Percentiles rank a stretch among this genome's conserved stretches.
Evolutionary conservation across 805 yeast species (phyloP).

Genomic region (Saccharomycopsis malanga): DNA sequence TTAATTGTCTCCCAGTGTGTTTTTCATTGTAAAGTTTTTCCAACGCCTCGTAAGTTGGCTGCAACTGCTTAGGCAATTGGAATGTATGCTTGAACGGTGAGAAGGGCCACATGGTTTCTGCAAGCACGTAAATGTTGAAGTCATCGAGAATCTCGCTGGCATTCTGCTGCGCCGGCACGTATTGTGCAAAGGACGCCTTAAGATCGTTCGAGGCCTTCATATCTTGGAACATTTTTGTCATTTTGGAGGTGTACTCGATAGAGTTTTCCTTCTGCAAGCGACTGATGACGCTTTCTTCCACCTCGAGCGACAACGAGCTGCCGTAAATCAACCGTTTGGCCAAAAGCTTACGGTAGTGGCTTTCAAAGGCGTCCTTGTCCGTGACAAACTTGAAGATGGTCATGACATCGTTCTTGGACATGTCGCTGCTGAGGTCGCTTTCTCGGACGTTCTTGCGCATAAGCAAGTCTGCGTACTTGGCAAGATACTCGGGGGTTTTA

Average conservation of each 20-base stretch:
- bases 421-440: slow-evolving; percentile 55
- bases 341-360: slow-evolving; percentile 79
- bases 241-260: slow-evolving; percentile 85
- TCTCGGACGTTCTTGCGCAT: slow-evolving; percentile 71
- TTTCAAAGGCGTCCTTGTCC: slow-evolving; percentile 93
- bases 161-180: slow-evolving; percentile 32
- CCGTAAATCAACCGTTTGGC: slow-evolving; percentile 86
- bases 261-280: slow-evolving; percentile 85
- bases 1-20: slow-evolving; percentile 81
- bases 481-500: slow-evolving; percentile 88
- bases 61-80: slow-evolving; percentile 61
- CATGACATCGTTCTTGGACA: slow-evolving; percentile 82
- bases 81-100: slow-evolving; percentile 37
- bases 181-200: slow-evolving; percentile 48
- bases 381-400: slow-evolving; percentile 78
- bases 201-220: slow-evolving; percentile 78
- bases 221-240: slow-evolving; percentile 94
- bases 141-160: slow-evolving; percentile 36
- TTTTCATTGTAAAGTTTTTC: slow-evolving; percentile 61
- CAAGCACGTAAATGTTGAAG: slow-evolving; percentile 71
- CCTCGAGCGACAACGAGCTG: slow-evolving; percentile 72
- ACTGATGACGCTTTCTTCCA: slow-evolving; percentile 78
- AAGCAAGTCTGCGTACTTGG: slow-evolving; percentile 79
- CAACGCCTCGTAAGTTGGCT: slow-evolving; percentile 57
- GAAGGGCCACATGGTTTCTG: slow-evolving; percentile 88